Base-by-base conservation (phyloP, 1,284 basidiomycete genomes). In the Gomphus sp. region DNA sequence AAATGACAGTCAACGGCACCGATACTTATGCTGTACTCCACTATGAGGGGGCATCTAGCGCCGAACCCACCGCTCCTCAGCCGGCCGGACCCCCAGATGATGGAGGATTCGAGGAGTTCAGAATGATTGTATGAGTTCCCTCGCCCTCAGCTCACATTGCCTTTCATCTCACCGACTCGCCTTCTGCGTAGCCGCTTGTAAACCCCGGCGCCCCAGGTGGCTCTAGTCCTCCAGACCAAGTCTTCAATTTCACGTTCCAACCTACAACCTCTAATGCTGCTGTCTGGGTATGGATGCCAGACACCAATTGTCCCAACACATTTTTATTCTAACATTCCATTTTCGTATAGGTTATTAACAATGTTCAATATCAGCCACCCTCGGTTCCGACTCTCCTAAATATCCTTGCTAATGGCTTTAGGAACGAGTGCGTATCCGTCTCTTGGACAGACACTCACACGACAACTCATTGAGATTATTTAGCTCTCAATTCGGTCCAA, bases 361-460 rank as follows among this genome's bases (percentile, higher is more conserved):
- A 55, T 5, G 64, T 62, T 33, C 48, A 65, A 6, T 80, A 69
- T 62, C 60, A 56, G 8, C 67, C 74, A 12, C 79, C 79, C 3
- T 70, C 68, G 0, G 68, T 70, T 0, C 79, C 79, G 0, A 74
- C 80, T 0, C 70, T 81, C 37, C 71, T 82, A 36, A 80, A 82
- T 60, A 76, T 82, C 50, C 65, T 82, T 39, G 79, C 76, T 56
- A 80, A 80, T 5, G 69, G 74, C 7, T 66, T 22, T 33, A 45
- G 67, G 50, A 69, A 71, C 43, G 72, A 77, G 16, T 65, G 70
- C 12, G 69, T 18, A 31, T 18, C 41, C 7, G n/a, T 43, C 14
- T 43, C 41, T 18, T 16, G 41, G 16, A 43, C 11, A 14, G 41
- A 75, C n/a, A 68, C 28, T 70, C 1, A 31, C 25, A 51, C 8